Base-by-base conservation (phyloP, 768 basidiomycete genomes). In the Russula compacta region DNA sequence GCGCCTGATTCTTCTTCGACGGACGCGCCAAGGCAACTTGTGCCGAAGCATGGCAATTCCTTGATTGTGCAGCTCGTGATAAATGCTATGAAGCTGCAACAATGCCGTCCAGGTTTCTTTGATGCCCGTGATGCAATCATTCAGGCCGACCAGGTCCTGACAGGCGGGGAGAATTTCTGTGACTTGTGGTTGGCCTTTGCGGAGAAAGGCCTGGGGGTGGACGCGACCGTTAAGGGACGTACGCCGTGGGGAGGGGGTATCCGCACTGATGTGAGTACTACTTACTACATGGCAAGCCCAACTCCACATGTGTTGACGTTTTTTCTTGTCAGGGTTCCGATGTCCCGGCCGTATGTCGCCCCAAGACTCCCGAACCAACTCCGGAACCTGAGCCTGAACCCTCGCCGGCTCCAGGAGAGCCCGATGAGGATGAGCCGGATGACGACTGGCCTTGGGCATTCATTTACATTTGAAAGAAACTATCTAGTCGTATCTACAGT, bases 221-320 rank as follows among this genome's bases (percentile, higher is more conserved):
- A 93, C 67, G 90, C 95, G 3, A 74, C 66, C 15, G 82, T 98
- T 43, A 75, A 81, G 35, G 87, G 90, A 54, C 76, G 80, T 60
- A 91, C 90, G 8, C 93, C 92, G 17, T 97, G 94, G 94, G 94
- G 94, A 68, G 92, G 92, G 81, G 94, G 93, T 60, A 75, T 90
- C 55, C 81, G 94, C 63, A 79, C 78, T 17, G 82, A 92, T 66
- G 89, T 80, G 68, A 64, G 75, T 67, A 32, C 42, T 51, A 15
- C 1, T 50, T 7, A 14, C 0, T n/a, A 19, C 11, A 3, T 12
- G 3, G 35, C 33, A 3, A 1, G 3, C n/a, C 5, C n/a, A 5
- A n/a, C 35, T 5, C 14, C 10, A 17, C 12, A 3, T 19, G 3
- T 11, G 29, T 19, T 44, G 42, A n/a, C 46, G 7, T 4, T 6